These are phyloP conservation scores for Trichoderma aggressivum DNA, from an alignment of 2,329 filamentous ascomycete genomes.

Conservation along the genomic window DNA sequence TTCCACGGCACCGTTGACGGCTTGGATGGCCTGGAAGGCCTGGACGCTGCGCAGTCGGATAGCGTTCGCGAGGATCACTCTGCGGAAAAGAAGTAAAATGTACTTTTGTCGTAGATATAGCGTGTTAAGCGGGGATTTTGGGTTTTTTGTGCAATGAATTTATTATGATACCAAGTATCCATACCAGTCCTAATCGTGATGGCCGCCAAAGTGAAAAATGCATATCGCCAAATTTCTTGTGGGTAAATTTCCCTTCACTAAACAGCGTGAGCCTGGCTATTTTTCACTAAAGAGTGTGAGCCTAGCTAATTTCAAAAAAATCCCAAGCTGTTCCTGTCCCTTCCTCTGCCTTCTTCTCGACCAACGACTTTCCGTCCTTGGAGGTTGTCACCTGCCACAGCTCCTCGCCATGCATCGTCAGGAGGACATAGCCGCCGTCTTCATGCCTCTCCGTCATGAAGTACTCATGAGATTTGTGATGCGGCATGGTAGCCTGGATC, in stretches of 20 bases:
- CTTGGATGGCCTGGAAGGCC: neutral
- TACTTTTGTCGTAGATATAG: neutral
- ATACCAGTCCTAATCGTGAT: neutral
- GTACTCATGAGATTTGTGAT: neutral
- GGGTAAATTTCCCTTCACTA: neutral
- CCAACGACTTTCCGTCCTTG: neutral
- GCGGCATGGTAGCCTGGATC: neutral
- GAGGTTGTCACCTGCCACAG: neutral
- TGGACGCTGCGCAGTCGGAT: neutral
- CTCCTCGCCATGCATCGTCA: neutral
- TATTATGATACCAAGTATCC: neutral
- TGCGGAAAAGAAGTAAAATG: neutral
- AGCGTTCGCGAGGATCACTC: neutral
- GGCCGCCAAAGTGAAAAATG: neutral
- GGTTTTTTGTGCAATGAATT: neutral
- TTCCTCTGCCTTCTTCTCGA: neutral
- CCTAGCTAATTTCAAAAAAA: neutral
- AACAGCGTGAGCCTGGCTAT: neutral
- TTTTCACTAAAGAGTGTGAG: neutral
- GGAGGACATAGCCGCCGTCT: conserved; percentile 6
- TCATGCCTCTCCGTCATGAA: neutral
- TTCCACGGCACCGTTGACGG: conserved; percentile 3
- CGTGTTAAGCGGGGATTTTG: neutral
- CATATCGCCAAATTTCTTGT: neutral
- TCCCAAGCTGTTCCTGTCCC: conserved; percentile 10